Evolutionary conservation across 768 basidiomycete genomes (phyloP).

Genomic region (Mycena leptocephala): DNA sequence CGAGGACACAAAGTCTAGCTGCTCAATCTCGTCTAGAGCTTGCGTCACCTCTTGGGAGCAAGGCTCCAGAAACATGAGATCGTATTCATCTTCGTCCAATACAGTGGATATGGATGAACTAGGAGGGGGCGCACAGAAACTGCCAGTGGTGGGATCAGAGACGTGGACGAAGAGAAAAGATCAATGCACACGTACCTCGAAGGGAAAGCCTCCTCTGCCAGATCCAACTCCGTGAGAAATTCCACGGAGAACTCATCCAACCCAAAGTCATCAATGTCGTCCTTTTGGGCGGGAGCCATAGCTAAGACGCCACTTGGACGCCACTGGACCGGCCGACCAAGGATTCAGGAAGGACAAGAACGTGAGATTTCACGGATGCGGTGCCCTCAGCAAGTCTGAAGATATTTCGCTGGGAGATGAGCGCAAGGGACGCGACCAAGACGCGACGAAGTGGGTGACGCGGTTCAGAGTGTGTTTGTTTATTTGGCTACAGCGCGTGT

Average conservation of each 20-base stretch:
- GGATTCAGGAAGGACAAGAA: background rate
- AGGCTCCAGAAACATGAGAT: conserved; percentile 8
- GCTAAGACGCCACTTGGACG: background rate
- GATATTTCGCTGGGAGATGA: background rate
- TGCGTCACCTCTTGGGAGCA: conserved; percentile 15
- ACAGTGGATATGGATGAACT: background rate
- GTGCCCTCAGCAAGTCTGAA: background rate
- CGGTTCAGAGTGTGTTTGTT: background rate
- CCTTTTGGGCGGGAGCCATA: background rate
- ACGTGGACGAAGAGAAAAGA: background rate
- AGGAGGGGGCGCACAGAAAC: conserved; percentile 27
- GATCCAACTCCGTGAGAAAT: conserved; percentile 12
- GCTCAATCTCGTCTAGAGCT: conserved; percentile 25
- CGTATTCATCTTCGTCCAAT: conserved; percentile 2
- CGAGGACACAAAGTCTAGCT: background rate
- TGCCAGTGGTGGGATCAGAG: background rate
- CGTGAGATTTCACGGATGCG: too few species aligned
- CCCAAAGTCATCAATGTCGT: conserved; percentile 16
- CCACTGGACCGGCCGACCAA: too few species aligned
- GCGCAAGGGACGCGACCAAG: background rate
- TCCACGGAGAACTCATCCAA: conserved; percentile 5
- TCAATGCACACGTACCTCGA: conserved; percentile 18
- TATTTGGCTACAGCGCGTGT: background rate
- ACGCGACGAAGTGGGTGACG: background rate
- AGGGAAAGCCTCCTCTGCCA: conserved; percentile 28